Evolutionary conservation across 352 stramenopile genomes (phyloP), one percentile per base, ranked within the genome.

Genomic region (Lagenidium giganteum): DNA sequence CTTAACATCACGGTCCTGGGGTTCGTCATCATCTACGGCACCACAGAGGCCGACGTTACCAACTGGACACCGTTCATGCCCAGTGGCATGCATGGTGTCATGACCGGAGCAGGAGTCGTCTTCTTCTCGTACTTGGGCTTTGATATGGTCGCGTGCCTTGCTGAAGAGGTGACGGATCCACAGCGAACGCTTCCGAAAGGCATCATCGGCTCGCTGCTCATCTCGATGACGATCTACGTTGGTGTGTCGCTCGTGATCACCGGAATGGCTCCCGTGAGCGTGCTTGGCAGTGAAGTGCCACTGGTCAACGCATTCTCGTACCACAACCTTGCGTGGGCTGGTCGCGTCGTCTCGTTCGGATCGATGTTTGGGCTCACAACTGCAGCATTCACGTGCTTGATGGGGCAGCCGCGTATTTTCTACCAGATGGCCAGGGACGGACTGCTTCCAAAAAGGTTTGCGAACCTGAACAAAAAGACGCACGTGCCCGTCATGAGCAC

Each of bases 91-190:
- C 72, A 86, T 16, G 66, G 83, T n/a, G 67, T 96, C 17, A 80
- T 96, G 56, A 77, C 70, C n/a, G 78, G 71, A 26, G 74, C 79
- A 27, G 75, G 77, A 3, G 81, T 95, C 35, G 83, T 93, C 20
- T 96, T 93, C 54, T 95, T 96, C 34, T 69, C 79, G 24, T 95
- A 91, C 45, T 56, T 95, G 25, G 83, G 83, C 22, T 96, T 96
- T 57, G 87, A 96, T 50, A 94, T 95, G 80, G 85, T 96, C 9
- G 75, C 82, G 9, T 95, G 80, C 51, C 63, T 95, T 21, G 82
- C 80, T 0, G 86, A 95, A 45, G 87, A 96, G 44, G 83, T 95
- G 5, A 65, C 88, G n/a, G 63, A 93, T 42, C 85, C 85, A 7
- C 82, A 95, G 51, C 68, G 57, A 28, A 91, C 90, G 34, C 60